phyloP scores from a whole-genome alignment of 768 basidiomycete species.

The Pulveroboletus sp. region DNA sequence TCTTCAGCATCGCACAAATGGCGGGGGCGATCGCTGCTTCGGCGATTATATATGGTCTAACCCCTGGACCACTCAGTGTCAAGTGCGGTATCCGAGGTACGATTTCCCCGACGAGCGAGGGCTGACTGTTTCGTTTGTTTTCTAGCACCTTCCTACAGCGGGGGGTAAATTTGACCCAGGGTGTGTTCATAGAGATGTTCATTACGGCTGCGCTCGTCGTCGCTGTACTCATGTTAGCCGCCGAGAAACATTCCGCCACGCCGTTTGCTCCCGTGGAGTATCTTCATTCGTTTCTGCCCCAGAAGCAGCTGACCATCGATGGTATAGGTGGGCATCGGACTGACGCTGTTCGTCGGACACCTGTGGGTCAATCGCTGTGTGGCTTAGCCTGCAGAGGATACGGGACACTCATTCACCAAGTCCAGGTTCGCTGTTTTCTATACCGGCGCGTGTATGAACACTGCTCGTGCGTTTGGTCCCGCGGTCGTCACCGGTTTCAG shows the following conservation, averaged over 20 bases:
- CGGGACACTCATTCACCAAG: not conserved
- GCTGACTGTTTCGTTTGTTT: conserved; percentile 2
- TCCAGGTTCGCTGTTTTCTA: conserved; percentile 54
- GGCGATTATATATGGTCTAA: conserved; percentile 49
- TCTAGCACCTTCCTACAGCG: conserved; percentile 44
- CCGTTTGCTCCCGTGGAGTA: conserved; percentile 58
- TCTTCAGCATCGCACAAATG: conserved; percentile 61
- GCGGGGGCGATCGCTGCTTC: conserved; percentile 56
- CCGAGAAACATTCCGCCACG: conserved; percentile 62
- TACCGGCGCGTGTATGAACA: conserved; percentile 66
- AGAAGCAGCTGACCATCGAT: not conserved
- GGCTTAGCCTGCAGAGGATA: not conserved
- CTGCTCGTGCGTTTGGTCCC: conserved; percentile 66
- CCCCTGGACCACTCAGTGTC: conserved; percentile 49
- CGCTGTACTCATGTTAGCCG: conserved; percentile 68
- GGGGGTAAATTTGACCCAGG: conserved; percentile 50
- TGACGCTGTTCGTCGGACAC: conserved; percentile 60
- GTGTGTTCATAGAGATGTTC: conserved; percentile 70
- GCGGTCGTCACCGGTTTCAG: conserved; percentile 59
- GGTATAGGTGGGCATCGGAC: conserved; percentile 54
- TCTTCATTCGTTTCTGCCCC: not conserved
- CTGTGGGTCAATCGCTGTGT: conserved; percentile 36
- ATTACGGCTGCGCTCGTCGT: conserved; percentile 55
- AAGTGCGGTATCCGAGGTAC: conserved; percentile 38
- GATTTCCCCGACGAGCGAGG: not conserved